Evolutionary conservation across 1,284 basidiomycete genomes (phyloP), one percentile per base, ranked within the genome.

Genomic region (Xerocomus subilludens): DNA sequence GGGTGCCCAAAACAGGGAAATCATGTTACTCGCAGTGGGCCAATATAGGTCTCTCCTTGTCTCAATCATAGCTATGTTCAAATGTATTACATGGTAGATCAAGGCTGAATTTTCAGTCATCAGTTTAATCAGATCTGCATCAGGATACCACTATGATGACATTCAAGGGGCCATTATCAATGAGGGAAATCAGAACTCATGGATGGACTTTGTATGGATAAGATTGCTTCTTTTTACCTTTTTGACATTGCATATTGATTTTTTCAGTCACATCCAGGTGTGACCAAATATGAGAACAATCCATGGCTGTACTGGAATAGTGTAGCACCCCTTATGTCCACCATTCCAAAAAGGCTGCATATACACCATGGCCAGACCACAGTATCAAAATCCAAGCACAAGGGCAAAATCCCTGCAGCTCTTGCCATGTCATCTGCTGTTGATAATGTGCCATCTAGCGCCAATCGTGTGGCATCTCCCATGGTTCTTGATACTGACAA

Each of bases 141-240:
- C 65, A 10, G 65, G 65, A 38, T 67, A 58, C 23, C 55, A 67
- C 53, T 67, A 67, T 21, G 30, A 67, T 32, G n/a, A 67, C n/a
- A 25, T 27, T 7, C 16, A 47, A 13, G 55, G 55, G 16, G n/a
- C 20, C 13, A 8, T 45, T 5, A 33, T 58, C 33, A 23, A 67
- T 58, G 55, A 30, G 2, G 20, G 45, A 14, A 58, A 30, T 20
- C 16, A 18, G 3, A 8, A 21, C 18, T 14, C 65, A 67, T 67
- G 65, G 65, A 2, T 58, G 5, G 25, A 9, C 11, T 67, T 45
- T 45, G 56, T 38, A 53, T 58, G 47, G 65, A 32, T 67, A n/a
- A 55, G 53, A 8, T 10, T n/a, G 5, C n/a, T 55, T n/a, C 30
- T 6, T 11, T 30, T n/a, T 5, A 30, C 30, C 53, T 27, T 55